These are phyloP conservation scores for Aureobasidium mangrovei DNA, from an alignment of 2,329 filamentous ascomycete genomes.

Conservation along the genomic window DNA sequence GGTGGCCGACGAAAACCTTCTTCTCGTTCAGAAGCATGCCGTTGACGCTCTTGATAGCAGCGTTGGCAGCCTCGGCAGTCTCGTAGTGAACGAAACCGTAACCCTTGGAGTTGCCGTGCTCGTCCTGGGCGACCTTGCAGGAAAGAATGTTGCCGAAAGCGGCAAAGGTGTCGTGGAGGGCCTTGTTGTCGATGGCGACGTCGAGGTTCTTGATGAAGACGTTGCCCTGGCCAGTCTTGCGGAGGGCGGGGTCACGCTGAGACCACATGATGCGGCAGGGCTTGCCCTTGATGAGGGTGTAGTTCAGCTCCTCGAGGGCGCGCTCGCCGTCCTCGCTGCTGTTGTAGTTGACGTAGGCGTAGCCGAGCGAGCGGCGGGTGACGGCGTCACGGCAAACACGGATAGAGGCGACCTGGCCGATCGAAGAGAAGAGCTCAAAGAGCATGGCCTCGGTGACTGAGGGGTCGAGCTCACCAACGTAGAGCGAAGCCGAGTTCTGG, in stretches of 20 bases:
- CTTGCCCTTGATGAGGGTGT: constrained; percentile 97
- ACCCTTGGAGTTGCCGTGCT: constrained; percentile 92
- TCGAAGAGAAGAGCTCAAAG: constrained; percentile 99
- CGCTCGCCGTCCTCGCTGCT: constrained; percentile 93
- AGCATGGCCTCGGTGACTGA: constrained; percentile 99
- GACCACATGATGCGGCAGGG: constrained; percentile 99
- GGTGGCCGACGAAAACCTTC: constrained; percentile 98
- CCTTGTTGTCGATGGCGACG: constrained; percentile 98
- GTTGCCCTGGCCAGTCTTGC: constrained; percentile 98
- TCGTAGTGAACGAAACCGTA: constrained; percentile 99
- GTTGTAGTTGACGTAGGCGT: constrained; percentile 99
- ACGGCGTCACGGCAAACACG: constrained; percentile 99
- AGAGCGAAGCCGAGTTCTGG: constrained; percentile 90
- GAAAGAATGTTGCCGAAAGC: constrained; percentile 98
- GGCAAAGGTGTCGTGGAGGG: constrained; percentile 97
- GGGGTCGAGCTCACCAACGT: constrained; percentile 95
- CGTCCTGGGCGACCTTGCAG: constrained; percentile 99
- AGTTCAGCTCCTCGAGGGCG: constrained; percentile 98
- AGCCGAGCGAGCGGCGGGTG: constrained; percentile 95
- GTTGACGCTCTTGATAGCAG: constrained; percentile 99
- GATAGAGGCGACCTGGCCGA: constrained; percentile 96
- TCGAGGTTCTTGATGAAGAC: constrained; percentile 99
- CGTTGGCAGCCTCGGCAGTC: constrained; percentile 91
- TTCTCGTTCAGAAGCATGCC: constrained; percentile 99
- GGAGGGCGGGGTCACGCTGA: constrained; percentile 95